Evolutionary conservation across 345 rosid species (phyloP), one percentile per base, ranked within the genome.

Genomic region (Microcos paniculata): DNA sequence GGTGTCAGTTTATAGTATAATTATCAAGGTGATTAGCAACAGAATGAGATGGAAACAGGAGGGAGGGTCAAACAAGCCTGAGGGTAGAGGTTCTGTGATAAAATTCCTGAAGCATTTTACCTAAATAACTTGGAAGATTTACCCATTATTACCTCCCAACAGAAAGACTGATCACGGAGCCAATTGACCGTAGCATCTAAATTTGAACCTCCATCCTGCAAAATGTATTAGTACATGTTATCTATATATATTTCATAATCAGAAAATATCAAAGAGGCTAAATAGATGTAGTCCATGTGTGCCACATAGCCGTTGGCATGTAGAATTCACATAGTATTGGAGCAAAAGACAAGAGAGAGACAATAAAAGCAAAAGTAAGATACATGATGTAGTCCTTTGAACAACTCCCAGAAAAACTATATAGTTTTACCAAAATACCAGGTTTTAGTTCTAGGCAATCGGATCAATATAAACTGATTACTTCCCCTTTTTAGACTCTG

Each of bases 131-230:
- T 23, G 61, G 12, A 56, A 23, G 61, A 11, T 23, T 10, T 19
- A 16, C 58, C 4, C 18, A 16, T 16, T 67, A n/a, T 35, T 78
- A 94, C 98, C 95, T 89, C 87, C 97, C 98, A 92, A 49, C 74
- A 75, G 21, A 90, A 84, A 30, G 97, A 90, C 74, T 97, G 84
- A 85, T 92, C 97, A 86, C 0, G 18, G 79, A 75, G 15, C 72
- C 38, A 10, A 14, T 78, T 80, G 76, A 88, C 88, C 26, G n/a
- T 83, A 51, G 85, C 86, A 86, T 87, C 88, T 48, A 90, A 5
- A 42, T 72, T 82, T 28, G 98, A 92, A 72, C 95, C 97, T 55
- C 72, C 61, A 58, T 78, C 83, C 97, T 92, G 81, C 75, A 76
- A 70, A 73, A 49, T 48, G 40, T 35, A 35, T 24, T 12, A 53